These are phyloP conservation scores for Sporothrix brasiliensis DNA, from an alignment of 2,329 filamentous ascomycete genomes.

Conservation along the genomic window DNA sequence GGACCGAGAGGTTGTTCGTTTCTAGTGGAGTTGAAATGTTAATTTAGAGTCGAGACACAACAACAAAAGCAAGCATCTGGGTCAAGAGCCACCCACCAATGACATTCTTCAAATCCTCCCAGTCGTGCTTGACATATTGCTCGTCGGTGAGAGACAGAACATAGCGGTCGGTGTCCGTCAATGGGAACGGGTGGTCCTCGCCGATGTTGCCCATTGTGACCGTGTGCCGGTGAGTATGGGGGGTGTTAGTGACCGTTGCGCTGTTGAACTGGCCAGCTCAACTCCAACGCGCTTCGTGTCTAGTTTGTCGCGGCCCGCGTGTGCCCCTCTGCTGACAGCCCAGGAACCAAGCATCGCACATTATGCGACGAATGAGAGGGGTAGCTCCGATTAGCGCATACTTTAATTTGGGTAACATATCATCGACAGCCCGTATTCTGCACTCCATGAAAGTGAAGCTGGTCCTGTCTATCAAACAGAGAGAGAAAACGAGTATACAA, in stretches of 20 bases:
- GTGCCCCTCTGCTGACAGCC: slow-evolving; percentile 14
- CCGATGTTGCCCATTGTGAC: slow-evolving; percentile 32
- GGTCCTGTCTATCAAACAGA: background rate
- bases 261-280: background rate
- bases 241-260: background rate
- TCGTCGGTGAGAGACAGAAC: slow-evolving; percentile 67
- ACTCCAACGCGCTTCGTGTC: slow-evolving; percentile 20
- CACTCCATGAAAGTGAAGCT: background rate
- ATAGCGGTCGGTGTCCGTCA: slow-evolving; percentile 62
- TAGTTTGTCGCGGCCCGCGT: slow-evolving; percentile 13
- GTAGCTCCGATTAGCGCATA: slow-evolving; percentile 19
- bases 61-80: background rate
- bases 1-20: slow-evolving; percentile 66
- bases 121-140: slow-evolving; percentile 70
- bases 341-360: background rate
- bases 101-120: slow-evolving; percentile 71
- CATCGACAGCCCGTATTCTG: background rate
- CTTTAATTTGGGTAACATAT: background rate
- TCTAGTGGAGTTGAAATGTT: background rate
- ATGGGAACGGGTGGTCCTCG: slow-evolving; percentile 58
- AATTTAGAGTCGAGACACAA: background rate
- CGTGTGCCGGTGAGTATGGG: background rate
- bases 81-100: slow-evolving; percentile 54
- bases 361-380: slow-evolving; percentile 15
- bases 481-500: background rate